These are phyloP conservation scores for Skeletonema menzelii DNA, from an alignment of 108 stramenopile genomes.

Conservation along the genomic window DNA sequence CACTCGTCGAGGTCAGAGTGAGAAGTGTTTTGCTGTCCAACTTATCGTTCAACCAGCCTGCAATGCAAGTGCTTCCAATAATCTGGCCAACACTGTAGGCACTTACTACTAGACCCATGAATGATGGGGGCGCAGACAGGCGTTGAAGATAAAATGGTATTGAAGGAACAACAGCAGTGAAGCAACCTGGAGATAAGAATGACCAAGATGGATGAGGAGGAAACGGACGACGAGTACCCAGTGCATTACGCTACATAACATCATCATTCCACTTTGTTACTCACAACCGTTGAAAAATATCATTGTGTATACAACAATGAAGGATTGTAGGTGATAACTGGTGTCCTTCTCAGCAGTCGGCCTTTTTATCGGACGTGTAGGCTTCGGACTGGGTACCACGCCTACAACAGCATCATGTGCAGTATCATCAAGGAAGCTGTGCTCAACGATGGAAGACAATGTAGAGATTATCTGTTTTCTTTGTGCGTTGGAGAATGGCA, in stretches of 20 bases:
- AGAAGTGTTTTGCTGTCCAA: constrained; percentile 7
- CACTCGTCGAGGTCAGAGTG: constrained; percentile 10
- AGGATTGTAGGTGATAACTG: not conserved
- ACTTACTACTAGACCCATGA: constrained; percentile 1
- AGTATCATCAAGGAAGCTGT: constrained; percentile 3
- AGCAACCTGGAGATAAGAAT: not conserved
- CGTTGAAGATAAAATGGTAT: not conserved
- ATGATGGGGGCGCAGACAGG: constrained; percentile 1
- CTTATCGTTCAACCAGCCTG: constrained; percentile 5
- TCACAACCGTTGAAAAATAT: constrained; percentile 11
- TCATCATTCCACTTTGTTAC: not conserved
- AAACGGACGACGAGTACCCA: no score
- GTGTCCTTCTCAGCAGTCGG: not conserved
- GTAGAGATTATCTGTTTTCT: not conserved
- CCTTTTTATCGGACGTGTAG: not conserved
- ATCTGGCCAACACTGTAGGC: not conserved
- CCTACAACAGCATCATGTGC: not conserved
- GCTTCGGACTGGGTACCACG: not conserved
- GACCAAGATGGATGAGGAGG: no score
- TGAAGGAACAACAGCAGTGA: constrained; percentile 5
- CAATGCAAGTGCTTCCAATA: constrained; percentile 1
- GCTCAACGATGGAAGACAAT: not conserved
- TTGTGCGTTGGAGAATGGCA: not conserved
- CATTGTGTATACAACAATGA: constrained; percentile 5
- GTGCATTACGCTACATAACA: no score